Conservation (phyloP, 306 rosid species). For the Pyrus bretschneideri region DNA sequence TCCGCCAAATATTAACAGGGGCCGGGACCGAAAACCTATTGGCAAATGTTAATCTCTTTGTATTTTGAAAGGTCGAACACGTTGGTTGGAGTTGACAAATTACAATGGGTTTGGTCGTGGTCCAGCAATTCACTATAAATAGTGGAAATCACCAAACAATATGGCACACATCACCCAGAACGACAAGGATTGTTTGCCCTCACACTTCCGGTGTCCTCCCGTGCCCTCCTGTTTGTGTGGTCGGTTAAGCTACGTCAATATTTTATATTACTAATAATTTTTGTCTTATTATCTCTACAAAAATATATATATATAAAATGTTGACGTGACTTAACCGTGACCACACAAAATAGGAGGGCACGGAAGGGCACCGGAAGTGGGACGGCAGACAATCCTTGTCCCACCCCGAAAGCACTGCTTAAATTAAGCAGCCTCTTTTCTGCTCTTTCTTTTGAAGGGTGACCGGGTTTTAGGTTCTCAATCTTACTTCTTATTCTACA, state of each 20-base stretch:
- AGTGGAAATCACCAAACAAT: not conserved
- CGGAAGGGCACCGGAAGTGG: too few species aligned
- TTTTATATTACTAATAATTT: too few species aligned
- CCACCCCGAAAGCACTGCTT: not conserved
- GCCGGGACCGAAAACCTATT: not conserved
- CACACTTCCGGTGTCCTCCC: too few species aligned
- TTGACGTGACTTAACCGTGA: too few species aligned
- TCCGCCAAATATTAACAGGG: not conserved
- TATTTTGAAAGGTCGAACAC: not conserved
- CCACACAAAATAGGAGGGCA: too few species aligned
- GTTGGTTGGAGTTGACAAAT: not conserved
- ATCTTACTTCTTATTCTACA: not conserved
- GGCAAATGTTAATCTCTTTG: not conserved
- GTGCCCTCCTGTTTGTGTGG: too few species aligned
- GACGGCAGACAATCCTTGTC: too few species aligned
- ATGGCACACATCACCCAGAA: not conserved
- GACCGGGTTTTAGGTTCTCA: not conserved
- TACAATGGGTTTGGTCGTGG: not conserved
- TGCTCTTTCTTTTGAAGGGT: not conserved
- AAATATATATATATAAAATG: too few species aligned
- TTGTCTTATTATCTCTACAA: too few species aligned
- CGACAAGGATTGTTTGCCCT: too few species aligned
- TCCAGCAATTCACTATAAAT: not conserved
- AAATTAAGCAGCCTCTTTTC: not conserved
- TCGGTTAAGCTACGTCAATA: too few species aligned